Evolutionary conservation across 306 rosid genomes (phyloP).

Genomic region (Senna tora): DNA sequence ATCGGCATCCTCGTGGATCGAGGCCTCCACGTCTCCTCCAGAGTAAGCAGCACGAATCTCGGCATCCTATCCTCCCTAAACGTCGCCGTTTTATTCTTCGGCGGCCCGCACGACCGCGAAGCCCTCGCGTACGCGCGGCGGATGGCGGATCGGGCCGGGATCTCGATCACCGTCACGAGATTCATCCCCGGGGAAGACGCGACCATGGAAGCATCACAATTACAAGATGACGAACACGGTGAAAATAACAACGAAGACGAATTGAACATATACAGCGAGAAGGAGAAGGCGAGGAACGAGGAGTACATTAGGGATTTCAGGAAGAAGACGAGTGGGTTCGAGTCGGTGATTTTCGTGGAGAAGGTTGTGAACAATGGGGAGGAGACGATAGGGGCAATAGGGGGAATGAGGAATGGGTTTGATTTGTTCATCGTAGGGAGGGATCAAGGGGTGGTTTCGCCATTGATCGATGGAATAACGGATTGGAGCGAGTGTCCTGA

Average conservation of each 20-base stretch:
- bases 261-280: not conserved
- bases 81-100: conserved; percentile 52
- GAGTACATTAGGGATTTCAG: conserved; percentile 55
- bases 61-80: not conserved
- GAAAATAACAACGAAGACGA: no score
- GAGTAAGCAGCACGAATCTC: conserved; percentile 34
- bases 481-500: conserved; percentile 96
- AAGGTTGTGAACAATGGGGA: conserved; percentile 74
- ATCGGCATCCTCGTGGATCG: conserved; percentile 79
- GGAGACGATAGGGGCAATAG: conserved; percentile 69
- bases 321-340: conserved; percentile 21
- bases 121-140: conserved; percentile 80
- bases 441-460: conserved; percentile 67
- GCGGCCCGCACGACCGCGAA: conserved; percentile 87
- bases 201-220: not conserved
- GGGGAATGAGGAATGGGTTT: conserved; percentile 55
- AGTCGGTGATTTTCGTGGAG: conserved; percentile 48
- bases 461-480: conserved; percentile 69
- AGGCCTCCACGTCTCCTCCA: conserved; percentile 67
- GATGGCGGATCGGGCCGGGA: conserved; percentile 71
- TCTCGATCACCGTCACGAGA: conserved; percentile 56
- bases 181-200: conserved; percentile 49
- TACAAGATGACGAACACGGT: no score
- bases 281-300: conserved; percentile 55
- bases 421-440: conserved; percentile 82